Conservation (phyloP, 2,329 filamentous ascomycete genomes). For the Aspergillus pseudonomiae region DNA sequence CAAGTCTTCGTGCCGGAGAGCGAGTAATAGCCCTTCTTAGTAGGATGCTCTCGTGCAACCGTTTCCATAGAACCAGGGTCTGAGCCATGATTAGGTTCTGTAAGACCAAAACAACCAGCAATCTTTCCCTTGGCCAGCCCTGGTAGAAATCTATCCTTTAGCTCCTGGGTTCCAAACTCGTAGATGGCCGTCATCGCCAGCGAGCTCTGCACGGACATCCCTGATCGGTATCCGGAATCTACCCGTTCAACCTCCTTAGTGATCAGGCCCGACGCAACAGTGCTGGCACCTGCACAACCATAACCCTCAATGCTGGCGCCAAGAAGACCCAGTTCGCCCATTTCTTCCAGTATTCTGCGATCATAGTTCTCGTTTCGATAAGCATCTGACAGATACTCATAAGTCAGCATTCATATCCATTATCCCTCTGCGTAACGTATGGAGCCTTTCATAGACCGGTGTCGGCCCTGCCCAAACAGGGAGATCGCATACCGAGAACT, state of each 20-base stretch:
- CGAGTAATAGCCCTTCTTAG: constrained; percentile 78
- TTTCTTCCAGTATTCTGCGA: constrained; percentile 80
- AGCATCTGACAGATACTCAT: constrained; percentile 60
- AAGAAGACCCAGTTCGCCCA: constrained; percentile 88
- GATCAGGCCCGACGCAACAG: constrained; percentile 85
- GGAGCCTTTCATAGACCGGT: not conserved
- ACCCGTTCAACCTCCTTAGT: constrained; percentile 88
- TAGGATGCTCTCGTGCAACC: constrained; percentile 78
- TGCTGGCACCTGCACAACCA: constrained; percentile 83
- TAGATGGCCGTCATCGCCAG: constrained; percentile 92
- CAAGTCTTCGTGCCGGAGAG: constrained; percentile 86
- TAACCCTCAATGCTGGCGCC: constrained; percentile 86
- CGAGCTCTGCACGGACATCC: constrained; percentile 91
- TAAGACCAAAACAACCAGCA: constrained; percentile 84
- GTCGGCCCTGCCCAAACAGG: constrained; percentile 6
- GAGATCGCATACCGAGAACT: constrained; percentile 69
- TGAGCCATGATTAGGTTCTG: constrained; percentile 90
- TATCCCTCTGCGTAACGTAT: not conserved
- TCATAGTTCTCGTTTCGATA: constrained; percentile 89
- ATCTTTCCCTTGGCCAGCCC: constrained; percentile 80
- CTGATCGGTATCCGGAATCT: constrained; percentile 87
- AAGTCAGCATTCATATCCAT: not conserved
- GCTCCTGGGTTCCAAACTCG: constrained; percentile 82
- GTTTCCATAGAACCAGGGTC: constrained; percentile 93
- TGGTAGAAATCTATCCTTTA: constrained; percentile 82